Evolutionary conservation across 495 filamentous ascomycete species (phyloP).

Genomic region (Patellaria atrata): DNA sequence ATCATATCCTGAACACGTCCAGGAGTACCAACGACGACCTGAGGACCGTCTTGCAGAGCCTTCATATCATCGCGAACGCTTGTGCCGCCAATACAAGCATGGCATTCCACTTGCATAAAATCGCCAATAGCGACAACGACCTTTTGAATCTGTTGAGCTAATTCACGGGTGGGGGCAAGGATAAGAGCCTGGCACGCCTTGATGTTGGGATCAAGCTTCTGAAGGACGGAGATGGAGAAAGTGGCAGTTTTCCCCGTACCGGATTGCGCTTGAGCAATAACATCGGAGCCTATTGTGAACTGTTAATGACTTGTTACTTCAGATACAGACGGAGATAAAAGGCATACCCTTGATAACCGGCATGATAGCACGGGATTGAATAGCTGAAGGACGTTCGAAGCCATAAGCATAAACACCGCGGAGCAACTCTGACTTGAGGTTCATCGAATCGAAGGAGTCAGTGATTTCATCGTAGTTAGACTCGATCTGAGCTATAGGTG

Average conservation of each 20-base stretch:
- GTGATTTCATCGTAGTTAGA: slow-evolving; percentile 99
- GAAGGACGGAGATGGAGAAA: slow-evolving; percentile 95
- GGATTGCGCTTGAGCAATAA: slow-evolving; percentile 97
- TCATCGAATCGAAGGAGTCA: slow-evolving; percentile 97
- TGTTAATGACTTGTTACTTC: slow-evolving; percentile 13
- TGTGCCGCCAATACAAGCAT: slow-evolving; percentile 97
- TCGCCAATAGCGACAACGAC: slow-evolving; percentile 96
- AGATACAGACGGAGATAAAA: not conserved
- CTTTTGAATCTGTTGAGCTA: slow-evolving; percentile 97
- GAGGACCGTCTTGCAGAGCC: slow-evolving; percentile 86
- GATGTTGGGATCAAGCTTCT: slow-evolving; percentile 88
- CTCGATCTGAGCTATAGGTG: slow-evolving; percentile 77
- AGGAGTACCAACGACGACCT: slow-evolving; percentile 92
- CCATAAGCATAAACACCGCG: slow-evolving; percentile 99
- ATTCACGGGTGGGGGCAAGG: slow-evolving; percentile 90
- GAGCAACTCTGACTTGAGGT: slow-evolving; percentile 87
- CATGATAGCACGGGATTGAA: slow-evolving; percentile 99
- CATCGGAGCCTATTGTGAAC: slow-evolving; percentile 66
- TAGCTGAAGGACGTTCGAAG: slow-evolving; percentile 98
- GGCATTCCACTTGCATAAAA: slow-evolving; percentile 99
- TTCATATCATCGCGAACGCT: slow-evolving; percentile 96
- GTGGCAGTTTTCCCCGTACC: slow-evolving; percentile 99
- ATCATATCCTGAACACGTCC: slow-evolving; percentile 99
- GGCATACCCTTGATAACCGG: slow-evolving; percentile 95
- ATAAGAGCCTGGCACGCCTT: slow-evolving; percentile 92